Base-by-base conservation (phyloP, 1,284 basidiomycete species). In the Cryptococcus floricola region DNA sequence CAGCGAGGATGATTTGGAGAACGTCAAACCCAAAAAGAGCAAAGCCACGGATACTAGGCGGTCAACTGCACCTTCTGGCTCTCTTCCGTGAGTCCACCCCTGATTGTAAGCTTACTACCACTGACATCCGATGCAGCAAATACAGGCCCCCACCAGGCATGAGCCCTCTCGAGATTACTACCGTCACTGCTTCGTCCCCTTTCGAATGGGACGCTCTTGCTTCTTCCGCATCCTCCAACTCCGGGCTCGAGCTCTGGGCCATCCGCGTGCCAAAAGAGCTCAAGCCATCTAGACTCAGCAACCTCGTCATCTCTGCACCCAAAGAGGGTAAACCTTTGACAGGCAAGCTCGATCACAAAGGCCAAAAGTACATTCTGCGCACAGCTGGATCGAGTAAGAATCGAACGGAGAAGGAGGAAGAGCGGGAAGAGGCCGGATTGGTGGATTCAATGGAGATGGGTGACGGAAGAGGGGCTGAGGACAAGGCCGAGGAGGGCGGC, bases 161-260 rank as follows among this genome's bases (percentile, higher is more conserved):
- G 70, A 57, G 64, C 37, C 54, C 63, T 9, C 41, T 73, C 16
- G 50, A 56, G 12, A 50, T 67, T 7, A 55, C 63, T 7, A 53
- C 65, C 4, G 50, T 60, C 3, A 67, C 72, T 48, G 57, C 57
- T 12, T 48, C 61, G 2, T 71, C 69, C 4, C 63, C 66, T 6
- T 75, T 77, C 50, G 74, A 76, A 50, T 76, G 63, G 56, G 70
- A 73, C 23, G 56, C 60, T 16, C 53, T 77, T 25, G 64, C 67
- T 7, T 48, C 41, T 9, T 23, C 19, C 10, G 18, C 19, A 8
- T 34, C 31, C 7, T 18, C 42, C 10, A 66, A 68, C 50, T 59
- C 62, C 4, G 67, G 65, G 4, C 60, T 73, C 2, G 70, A 77
- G 58, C 59, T 77, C 10, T 77, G 76, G 76, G 68, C 73, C 16